Percentiles rank a stretch among this genome's conserved stretches.
phyloP scores from a whole-genome alignment of 495 filamentous ascomycete species.

The Aspergillus leporis region DNA sequence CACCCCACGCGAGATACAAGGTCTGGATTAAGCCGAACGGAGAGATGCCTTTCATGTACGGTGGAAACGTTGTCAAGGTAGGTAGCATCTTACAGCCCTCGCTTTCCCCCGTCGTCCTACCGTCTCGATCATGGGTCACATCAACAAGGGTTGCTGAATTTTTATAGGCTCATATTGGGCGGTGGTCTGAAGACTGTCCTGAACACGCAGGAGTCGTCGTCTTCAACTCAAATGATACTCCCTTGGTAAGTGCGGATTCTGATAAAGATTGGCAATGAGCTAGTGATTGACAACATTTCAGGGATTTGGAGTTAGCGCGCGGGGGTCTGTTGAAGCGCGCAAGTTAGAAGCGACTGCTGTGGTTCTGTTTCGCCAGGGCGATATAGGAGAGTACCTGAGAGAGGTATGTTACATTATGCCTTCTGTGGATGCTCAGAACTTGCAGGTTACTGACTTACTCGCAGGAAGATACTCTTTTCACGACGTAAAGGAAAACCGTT shows the following conservation, averaged over 20 bases:
- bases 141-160: too few relatives aligned
- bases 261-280: neutral
- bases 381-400: constrained; percentile 89
- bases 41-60: constrained; percentile 90
- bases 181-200: constrained; percentile 81
- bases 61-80: constrained; percentile 75
- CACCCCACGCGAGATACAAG: constrained; percentile 87
- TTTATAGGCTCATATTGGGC: constrained; percentile 71
- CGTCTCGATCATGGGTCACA: too few relatives aligned
- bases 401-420: constrained; percentile 49
- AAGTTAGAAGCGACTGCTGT: constrained; percentile 87
- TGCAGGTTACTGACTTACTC: constrained; percentile 15
- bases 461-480: constrained; percentile 50
- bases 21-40: constrained; percentile 95
- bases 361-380: constrained; percentile 79
- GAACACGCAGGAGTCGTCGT: constrained; percentile 47
- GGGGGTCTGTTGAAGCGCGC: constrained; percentile 75
- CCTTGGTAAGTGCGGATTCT: constrained; percentile 42
- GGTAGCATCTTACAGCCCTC: too few relatives aligned
- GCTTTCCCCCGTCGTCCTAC: too few relatives aligned
- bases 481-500: constrained; percentile 26
- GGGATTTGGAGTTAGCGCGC: constrained; percentile 78
- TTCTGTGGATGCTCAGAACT: neutral
- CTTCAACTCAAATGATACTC: constrained; percentile 44
- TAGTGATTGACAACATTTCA: constrained; percentile 5